Percentiles rank a stretch among this genome's conserved stretches.
These are phyloP conservation scores for Coffea canephora DNA, from an alignment of 257 asterid species.

Conservation along the genomic window DNA sequence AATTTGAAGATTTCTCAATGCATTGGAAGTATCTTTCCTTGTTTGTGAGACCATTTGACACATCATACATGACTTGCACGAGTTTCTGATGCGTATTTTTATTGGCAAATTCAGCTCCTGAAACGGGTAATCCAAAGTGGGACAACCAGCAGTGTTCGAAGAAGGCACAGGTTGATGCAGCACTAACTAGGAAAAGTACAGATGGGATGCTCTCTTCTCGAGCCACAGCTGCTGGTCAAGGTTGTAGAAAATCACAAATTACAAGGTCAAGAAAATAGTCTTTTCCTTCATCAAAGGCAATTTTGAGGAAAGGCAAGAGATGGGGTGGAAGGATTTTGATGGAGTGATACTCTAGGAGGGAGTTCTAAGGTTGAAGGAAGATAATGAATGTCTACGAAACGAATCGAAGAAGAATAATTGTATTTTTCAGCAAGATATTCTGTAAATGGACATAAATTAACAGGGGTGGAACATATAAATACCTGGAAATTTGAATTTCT, in stretches of 20 bases:
- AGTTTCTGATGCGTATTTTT: background rate
- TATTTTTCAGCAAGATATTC: background rate
- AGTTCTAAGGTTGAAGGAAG: slow-evolving; percentile 14
- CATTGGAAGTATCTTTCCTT: slow-evolving; percentile 14
- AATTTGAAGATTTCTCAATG: slow-evolving; percentile 1
- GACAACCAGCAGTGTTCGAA: slow-evolving; percentile 1
- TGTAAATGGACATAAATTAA: slow-evolving; percentile 3
- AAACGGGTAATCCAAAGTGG: background rate
- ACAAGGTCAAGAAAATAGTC: slow-evolving; percentile 11
- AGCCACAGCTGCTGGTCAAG: slow-evolving; percentile 20
- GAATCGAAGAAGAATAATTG: background rate
- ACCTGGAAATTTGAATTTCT: slow-evolving; percentile 12
- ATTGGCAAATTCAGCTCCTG: background rate
- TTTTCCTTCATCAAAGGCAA: slow-evolving; percentile 15
- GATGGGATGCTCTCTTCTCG: slow-evolving; percentile 4
- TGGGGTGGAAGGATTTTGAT: slow-evolving; percentile 21
- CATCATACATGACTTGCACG: slow-evolving; percentile 6
- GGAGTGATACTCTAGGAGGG: slow-evolving; percentile 15
- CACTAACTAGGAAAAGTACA: slow-evolving; percentile 13
- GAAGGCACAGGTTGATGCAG: slow-evolving; percentile 13
- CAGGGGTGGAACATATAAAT: slow-evolving; percentile 18
- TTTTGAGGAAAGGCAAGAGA: slow-evolving; percentile 21
- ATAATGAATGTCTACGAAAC: slow-evolving; percentile 4
- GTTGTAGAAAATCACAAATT: slow-evolving; percentile 14
- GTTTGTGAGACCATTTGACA: slow-evolving; percentile 10